phyloP scores from a whole-genome alignment of 2,329 filamentous ascomycete genomes.

The Talaromyces sp. region DNA sequence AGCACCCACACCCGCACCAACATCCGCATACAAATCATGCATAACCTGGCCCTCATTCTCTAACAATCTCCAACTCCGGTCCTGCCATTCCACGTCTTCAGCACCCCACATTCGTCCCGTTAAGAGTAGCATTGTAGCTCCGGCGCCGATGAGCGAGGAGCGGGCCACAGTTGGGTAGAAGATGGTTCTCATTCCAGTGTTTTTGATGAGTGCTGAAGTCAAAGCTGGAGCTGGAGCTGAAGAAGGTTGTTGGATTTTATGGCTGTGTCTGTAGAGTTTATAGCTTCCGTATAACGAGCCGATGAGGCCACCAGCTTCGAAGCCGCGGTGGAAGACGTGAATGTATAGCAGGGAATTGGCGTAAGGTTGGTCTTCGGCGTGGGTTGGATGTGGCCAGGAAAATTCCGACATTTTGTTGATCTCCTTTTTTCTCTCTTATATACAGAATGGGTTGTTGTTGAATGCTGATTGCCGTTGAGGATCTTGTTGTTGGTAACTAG shows the following conservation, averaged over 20 bases:
- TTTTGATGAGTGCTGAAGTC: neutral
- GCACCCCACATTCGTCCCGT: constrained; percentile 53
- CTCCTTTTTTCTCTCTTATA: neutral
- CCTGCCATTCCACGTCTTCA: constrained; percentile 62
- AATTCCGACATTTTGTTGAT: constrained; percentile 23
- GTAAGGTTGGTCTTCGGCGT: constrained; percentile 62
- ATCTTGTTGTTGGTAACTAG: neutral
- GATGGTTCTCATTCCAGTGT: constrained; percentile 21
- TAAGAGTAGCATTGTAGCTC: constrained; percentile 45
- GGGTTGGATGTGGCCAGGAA: constrained; percentile 51
- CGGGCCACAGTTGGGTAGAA: constrained; percentile 49
- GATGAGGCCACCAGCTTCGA: constrained; percentile 54
- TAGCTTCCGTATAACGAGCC: constrained; percentile 39
- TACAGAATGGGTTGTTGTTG: too few relatives aligned
- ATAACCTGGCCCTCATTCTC: constrained; percentile 55
- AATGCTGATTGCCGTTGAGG: too few relatives aligned
- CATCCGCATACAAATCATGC: constrained; percentile 7
- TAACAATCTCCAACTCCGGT: constrained; percentile 60
- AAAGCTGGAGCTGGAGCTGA: neutral
- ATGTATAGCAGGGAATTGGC: constrained; percentile 54
- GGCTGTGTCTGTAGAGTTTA: neutral
- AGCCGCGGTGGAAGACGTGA: constrained; percentile 57
- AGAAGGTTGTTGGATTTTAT: neutral
- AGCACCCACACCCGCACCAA: neutral
- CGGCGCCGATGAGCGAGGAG: constrained; percentile 47